Evolutionary conservation across 2,329 filamentous ascomycete genomes (phyloP).

Genomic region (Sporothrix inflata): DNA sequence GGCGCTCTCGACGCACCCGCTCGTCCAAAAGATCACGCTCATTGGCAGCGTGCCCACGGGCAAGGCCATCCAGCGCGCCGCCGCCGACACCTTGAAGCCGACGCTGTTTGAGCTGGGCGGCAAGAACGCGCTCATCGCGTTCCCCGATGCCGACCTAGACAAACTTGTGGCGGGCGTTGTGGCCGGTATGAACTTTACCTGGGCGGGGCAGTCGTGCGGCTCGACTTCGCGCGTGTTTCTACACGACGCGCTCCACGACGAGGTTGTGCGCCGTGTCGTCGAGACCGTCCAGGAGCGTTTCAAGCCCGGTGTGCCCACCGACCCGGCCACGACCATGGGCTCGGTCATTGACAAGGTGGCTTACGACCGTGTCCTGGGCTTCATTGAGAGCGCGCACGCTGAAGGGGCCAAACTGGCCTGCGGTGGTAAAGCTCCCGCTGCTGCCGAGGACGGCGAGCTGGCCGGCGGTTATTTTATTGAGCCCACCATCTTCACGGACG

Average conservation of each 20-base stretch:
- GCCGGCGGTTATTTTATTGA: slow-evolving; percentile 77
- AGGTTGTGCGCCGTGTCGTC: neutral
- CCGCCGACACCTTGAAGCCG: slow-evolving; percentile 30
- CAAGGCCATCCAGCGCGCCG: slow-evolving; percentile 26
- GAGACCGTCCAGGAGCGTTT: slow-evolving; percentile 50
- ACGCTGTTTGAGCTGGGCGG: slow-evolving; percentile 49
- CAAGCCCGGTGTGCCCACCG: slow-evolving; percentile 58
- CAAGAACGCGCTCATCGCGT: slow-evolving; percentile 68
- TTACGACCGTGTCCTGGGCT: slow-evolving; percentile 72
- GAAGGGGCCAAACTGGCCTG: slow-evolving; percentile 68
- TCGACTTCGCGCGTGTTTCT: slow-evolving; percentile 88
- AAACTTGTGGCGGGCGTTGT: slow-evolving; percentile 80
- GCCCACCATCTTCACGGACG: slow-evolving; percentile 84
- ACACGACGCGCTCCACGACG: slow-evolving; percentile 62
- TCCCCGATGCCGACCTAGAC: slow-evolving; percentile 77
- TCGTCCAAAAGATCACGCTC: slow-evolving; percentile 29
- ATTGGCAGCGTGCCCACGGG: slow-evolving; percentile 30
- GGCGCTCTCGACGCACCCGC: slow-evolving; percentile 24
- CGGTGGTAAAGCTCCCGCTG: slow-evolving; percentile 40
- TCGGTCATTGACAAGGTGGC: slow-evolving; percentile 50
- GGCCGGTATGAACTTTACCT: slow-evolving; percentile 93
- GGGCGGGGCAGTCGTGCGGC: slow-evolving; percentile 86
- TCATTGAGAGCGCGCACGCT: slow-evolving; percentile 74
- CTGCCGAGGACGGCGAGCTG: slow-evolving; percentile 54
- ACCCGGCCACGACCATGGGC: neutral